Evolutionary conservation across 306 rosid species (phyloP).

Genomic region (Trifolium dubium): DNA sequence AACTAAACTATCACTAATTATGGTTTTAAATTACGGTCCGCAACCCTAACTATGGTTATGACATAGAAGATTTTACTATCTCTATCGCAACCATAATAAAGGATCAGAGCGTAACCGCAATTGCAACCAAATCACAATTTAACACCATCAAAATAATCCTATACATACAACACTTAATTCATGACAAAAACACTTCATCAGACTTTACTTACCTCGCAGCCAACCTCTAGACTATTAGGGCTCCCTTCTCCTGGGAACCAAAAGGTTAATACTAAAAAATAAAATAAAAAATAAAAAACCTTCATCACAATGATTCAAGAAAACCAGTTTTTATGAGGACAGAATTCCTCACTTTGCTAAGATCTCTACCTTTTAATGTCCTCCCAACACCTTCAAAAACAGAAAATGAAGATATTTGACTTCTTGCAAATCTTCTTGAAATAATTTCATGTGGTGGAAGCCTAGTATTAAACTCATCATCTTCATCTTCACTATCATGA

Average conservation of each 20-base stretch:
- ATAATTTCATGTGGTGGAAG: conserved; percentile 87
- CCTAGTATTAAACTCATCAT: conserved; percentile 52
- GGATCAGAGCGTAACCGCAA: background rate
- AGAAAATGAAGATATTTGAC: conserved; percentile 83
- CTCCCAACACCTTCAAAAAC: conserved; percentile 96
- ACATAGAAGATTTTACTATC: background rate
- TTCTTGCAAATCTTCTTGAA: conserved; percentile 84
- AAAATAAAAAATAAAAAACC: background rate
- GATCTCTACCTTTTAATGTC: conserved; percentile 92
- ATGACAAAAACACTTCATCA: conserved; percentile 24
- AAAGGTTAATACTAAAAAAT: too few species aligned
- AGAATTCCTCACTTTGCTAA: conserved; percentile 88
- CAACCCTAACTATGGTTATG: background rate
- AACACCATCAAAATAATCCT: conserved; percentile 22
- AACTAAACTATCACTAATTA: conserved; percentile 24
- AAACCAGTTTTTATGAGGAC: conserved; percentile 82
- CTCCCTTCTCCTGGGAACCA: too few species aligned
- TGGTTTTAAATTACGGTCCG: background rate
- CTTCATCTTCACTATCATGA: conserved; percentile 42
- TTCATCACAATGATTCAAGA: conserved; percentile 62
- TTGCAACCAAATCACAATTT: background rate
- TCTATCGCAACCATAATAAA: background rate
- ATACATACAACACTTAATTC: conserved; percentile 36
- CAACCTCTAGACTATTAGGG: too few species aligned
- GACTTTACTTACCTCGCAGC: too few species aligned